A percentile compares a stretch with the other conserved stretches of the same genome.
phyloP scores from a whole-genome alignment of 345 rosid genomes.

The Populus nigra region DNA sequence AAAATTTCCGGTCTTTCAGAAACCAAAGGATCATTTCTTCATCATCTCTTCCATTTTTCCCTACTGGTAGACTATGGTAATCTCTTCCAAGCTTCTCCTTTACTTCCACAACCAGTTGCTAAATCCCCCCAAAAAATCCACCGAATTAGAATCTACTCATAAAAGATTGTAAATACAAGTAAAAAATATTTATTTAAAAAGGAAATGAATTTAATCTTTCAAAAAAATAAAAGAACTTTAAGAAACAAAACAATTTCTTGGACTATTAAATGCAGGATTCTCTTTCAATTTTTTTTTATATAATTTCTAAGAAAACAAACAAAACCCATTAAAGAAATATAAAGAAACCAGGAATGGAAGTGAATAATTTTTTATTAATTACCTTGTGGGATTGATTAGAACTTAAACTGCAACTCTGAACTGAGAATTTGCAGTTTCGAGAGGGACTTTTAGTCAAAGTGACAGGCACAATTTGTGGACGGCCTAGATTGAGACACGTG shows the following conservation, averaged over 20 bases:
- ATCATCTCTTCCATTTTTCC: conserved; percentile 88
- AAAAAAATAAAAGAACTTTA: neutral
- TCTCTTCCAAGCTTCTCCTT: conserved; percentile 65
- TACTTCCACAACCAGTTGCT: conserved; percentile 77
- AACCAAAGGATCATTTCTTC: conserved; percentile 93
- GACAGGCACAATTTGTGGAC: conserved; percentile 21
- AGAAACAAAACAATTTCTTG: neutral
- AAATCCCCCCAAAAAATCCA: neutral
- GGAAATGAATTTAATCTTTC: neutral
- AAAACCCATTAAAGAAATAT: conserved; percentile 1
- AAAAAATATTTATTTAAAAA: neutral
- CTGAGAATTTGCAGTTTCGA: conserved; percentile 44
- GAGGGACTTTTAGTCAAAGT: conserved; percentile 20
- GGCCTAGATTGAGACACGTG: conserved; percentile 17
- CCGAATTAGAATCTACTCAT: neutral
- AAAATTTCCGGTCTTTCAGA: conserved; percentile 67
- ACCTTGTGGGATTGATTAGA: conserved; percentile 52
- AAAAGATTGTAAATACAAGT: neutral
- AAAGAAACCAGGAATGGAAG: neutral
- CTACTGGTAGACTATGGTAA: conserved; percentile 57
- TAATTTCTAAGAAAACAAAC: conserved; percentile 21
- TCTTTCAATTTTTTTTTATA: neutral
- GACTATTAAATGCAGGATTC: neutral
- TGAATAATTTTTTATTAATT: neutral
- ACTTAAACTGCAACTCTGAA: conserved; percentile 34